A percentile compares a stretch with the other conserved stretches of the same genome.
Evolutionary conservation across 257 asterid genomes (phyloP).

Genomic region (Salvia miltiorrhiza): DNA sequence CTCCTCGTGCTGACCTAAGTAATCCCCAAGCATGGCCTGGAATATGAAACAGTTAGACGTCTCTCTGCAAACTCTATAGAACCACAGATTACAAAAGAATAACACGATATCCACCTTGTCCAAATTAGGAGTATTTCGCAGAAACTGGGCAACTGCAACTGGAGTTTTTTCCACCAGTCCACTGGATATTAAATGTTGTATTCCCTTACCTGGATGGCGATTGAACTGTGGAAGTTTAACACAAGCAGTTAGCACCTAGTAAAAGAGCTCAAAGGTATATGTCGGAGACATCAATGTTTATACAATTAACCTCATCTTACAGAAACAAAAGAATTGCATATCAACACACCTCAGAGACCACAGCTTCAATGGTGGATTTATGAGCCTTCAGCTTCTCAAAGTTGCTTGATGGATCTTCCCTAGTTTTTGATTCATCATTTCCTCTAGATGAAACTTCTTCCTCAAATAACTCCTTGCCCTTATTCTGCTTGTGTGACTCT

Average conservation of each 20-base stretch:
- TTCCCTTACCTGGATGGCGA: constrained; percentile 78
- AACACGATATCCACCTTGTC: constrained; percentile 58
- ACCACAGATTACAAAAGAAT: constrained; percentile 17
- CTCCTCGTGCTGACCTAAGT: constrained; percentile 97
- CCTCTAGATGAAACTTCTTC: constrained; percentile 55
- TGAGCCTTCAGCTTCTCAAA: constrained; percentile 97
- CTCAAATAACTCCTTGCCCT: constrained; percentile 42
- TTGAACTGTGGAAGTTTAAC: constrained; percentile 61
- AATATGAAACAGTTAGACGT: constrained; percentile 29
- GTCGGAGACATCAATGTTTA: constrained; percentile 10
- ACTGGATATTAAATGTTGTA: constrained; percentile 69
- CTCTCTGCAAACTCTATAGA: constrained; percentile 14
- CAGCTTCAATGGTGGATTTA: constrained; percentile 91
- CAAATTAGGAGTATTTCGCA: constrained; percentile 76
- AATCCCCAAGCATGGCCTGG: constrained; percentile 93
- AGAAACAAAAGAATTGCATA: constrained; percentile 26
- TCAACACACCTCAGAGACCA: constrained; percentile 77
- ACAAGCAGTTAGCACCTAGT: constrained; percentile 23
- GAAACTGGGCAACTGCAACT: constrained; percentile 84
- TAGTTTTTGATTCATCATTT: constrained; percentile 46
- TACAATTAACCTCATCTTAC: constrained; percentile 16
- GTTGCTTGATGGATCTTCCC: constrained; percentile 75
- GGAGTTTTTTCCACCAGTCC: constrained; percentile 81
- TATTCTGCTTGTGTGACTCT: constrained; percentile 53
- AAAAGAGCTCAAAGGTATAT: constrained; percentile 15